Conservation (phyloP, 441 rosid genomes). For the Breynia disticha region DNA sequence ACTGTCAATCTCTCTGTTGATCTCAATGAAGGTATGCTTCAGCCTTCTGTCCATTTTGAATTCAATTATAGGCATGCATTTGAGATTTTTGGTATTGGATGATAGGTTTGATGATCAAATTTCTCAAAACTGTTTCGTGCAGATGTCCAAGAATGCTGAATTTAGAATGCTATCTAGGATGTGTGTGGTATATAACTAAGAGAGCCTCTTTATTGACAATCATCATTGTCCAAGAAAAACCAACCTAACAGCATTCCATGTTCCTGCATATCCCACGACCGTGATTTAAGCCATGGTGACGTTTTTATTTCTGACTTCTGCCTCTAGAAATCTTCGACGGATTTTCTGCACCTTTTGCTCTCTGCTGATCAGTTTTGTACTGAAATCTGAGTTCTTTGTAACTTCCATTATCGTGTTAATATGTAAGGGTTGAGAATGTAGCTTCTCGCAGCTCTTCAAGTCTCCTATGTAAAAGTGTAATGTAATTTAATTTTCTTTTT, state of each 20-base stretch:
- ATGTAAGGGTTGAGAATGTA: neutral
- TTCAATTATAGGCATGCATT: too few relatives aligned
- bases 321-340: conserved; percentile 12
- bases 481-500: too few relatives aligned
- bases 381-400: conserved; percentile 13
- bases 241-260: conserved; percentile 2
- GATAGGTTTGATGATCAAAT: too few relatives aligned
- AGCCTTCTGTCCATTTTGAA: neutral
- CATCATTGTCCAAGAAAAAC: conserved; percentile 7
- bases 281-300: conserved; percentile 5
- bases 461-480: too few relatives aligned
- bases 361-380: conserved; percentile 36
- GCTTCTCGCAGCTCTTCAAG: neutral
- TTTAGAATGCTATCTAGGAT: conserved; percentile 5
- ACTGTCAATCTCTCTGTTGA: conserved; percentile 44
- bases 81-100: too few relatives aligned
- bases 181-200: neutral
- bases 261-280: conserved; percentile 5
- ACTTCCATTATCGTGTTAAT: conserved; percentile 12
- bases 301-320: neutral
- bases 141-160: conserved; percentile 30
- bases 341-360: conserved; percentile 13
- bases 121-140: conserved; percentile 8
- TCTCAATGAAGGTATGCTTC: conserved; percentile 52
- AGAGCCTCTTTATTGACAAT: conserved; percentile 4